phyloP scores from a whole-genome alignment of 139 green algal genomes.

The Chlorella sp. region DNA sequence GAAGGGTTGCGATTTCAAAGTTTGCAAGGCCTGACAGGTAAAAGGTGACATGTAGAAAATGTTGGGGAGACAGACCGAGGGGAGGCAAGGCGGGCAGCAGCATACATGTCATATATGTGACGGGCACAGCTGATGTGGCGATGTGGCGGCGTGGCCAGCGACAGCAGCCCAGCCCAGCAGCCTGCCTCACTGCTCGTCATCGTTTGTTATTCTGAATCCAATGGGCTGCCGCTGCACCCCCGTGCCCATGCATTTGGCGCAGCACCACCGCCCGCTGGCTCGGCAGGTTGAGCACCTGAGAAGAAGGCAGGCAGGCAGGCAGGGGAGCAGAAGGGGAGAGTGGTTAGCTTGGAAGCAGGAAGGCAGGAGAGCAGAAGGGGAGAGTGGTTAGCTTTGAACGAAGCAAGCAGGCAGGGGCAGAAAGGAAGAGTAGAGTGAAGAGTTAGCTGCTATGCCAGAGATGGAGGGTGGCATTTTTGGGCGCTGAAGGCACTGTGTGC shows the following conservation, averaged over 20 bases:
- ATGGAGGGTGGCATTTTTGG: neutral
- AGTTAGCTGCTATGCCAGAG: no score
- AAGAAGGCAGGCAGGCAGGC: neutral
- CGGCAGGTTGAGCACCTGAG: conserved; percentile 40
- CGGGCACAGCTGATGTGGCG: no score
- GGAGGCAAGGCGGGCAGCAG: no score
- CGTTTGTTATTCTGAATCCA: conserved; percentile 42
- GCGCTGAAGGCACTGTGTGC: neutral
- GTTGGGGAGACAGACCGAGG: no score
- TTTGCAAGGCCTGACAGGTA: no score
- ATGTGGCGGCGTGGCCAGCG: no score
- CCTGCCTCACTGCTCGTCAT: neutral
- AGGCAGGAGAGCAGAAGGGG: no score
- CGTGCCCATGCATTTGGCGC: conserved; percentile 50
- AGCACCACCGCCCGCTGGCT: conserved; percentile 39
- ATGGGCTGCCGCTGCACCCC: conserved; percentile 48
- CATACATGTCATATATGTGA: no score
- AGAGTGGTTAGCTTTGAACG: neutral
- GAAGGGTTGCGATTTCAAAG: no score
- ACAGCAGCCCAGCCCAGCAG: neutral
- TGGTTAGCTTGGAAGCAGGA: neutral
- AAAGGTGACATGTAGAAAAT: no score
- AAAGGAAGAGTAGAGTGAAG: neutral
- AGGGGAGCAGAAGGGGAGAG: neutral
- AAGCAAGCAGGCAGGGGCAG: neutral